Conservation (phyloP, 768 basidiomycete species). For the Tylopilus plumbeoviolaceoides region DNA sequence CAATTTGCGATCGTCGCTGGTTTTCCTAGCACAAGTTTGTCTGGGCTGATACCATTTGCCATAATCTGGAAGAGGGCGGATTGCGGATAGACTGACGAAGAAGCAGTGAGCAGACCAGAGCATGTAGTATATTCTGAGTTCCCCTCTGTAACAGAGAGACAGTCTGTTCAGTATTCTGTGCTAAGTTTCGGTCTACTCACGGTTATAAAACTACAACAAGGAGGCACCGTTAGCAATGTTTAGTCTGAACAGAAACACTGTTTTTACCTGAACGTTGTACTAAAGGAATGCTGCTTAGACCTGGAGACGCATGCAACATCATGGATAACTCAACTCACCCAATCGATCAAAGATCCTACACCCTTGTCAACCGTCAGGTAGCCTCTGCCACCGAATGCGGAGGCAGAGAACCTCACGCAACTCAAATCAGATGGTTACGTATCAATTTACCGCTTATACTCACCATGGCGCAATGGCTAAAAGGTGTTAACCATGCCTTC, state of each 20-base stretch:
- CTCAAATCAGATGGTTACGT: neutral
- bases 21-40: slow-evolving; percentile 77
- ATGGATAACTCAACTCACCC: slow-evolving; percentile 28
- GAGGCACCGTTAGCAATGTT: too few relatives aligned
- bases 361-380: slow-evolving; percentile 33
- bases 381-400: slow-evolving; percentile 24
- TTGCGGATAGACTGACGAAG: slow-evolving; percentile 39
- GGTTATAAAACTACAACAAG: slow-evolving; percentile 25
- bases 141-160: slow-evolving; percentile 30
- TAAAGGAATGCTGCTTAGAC: neutral
- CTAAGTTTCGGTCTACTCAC: slow-evolving; percentile 6
- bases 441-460: neutral
- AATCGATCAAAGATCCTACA: slow-evolving; percentile 43
- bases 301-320: neutral
- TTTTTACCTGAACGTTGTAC: slow-evolving; percentile 38
- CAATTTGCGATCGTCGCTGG: slow-evolving; percentile 51
- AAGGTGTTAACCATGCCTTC: neutral
- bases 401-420: slow-evolving; percentile 17
- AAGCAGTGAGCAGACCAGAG: slow-evolving; percentile 35
- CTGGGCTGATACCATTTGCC: slow-evolving; percentile 49
- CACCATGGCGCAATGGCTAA: slow-evolving; percentile 19
- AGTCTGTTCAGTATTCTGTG: neutral
- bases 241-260: neutral
- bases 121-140: slow-evolving; percentile 37
- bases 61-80: slow-evolving; percentile 47